Evolutionary conservation across 164 flowering plant genomes (phyloP), one percentile per base, ranked within the genome.

Genomic region (Saururus chinensis): DNA sequence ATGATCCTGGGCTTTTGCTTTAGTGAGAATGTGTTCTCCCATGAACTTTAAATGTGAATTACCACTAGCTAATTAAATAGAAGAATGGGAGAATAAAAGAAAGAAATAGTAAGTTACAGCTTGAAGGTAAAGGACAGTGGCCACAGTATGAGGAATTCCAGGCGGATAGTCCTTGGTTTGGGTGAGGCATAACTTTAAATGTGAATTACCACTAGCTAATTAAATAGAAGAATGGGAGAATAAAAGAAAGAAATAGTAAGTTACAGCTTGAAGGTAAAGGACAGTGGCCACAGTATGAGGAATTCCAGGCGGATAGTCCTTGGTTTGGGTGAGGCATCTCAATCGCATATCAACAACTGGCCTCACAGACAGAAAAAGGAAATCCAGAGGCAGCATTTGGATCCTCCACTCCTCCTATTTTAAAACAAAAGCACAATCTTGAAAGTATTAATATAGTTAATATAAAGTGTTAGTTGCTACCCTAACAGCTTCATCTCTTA

Each of bases 321-420:
- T 66, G 16, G 86, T 87, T 16, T 68, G 51, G 20, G 83, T 56
- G 72, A 77, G 86, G 70, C 81, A 84, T 74, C 69, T 78, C 69
- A 91, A 52, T 59, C 83, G 77, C 82, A 88, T 78, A 67, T 91
- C 96, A 8, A 88, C 66, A 0, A 77, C 76, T 45, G 95, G 95
- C 63, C 66, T 65, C 26, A 78, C 85, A 0, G 83, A 81, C 20
- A 88, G 68, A 68, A 86, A 84, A 25, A 90, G 53, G 74, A 88
- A 80, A 9, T 86, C 68, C 66, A 84, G 73, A 9, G 92, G 91
- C 64, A 87, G 72, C 93, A 84, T 90, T 64, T 86, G 85, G 57
- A 90, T 76, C 66, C 93, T 84, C 95, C 95, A 88, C 56, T 83
- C 91, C 49, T 83, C 93, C 95, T 90, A 75, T 7, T 12, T 45